These are phyloP conservation scores for Russula lepida DNA, from an alignment of 768 basidiomycete genomes.

Conservation along the genomic window DNA sequence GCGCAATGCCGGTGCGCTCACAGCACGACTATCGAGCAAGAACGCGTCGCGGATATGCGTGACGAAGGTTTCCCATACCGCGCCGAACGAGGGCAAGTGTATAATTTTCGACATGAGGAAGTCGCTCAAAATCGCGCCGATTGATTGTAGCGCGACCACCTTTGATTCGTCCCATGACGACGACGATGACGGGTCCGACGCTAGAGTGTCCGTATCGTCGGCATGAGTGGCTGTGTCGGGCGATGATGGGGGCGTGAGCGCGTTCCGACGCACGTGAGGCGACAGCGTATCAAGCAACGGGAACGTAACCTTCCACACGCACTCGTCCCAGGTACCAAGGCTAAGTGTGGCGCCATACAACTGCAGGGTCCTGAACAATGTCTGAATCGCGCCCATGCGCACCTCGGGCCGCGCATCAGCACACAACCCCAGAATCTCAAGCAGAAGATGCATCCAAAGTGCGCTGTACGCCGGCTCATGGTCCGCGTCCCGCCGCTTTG, in stretches of 20 bases:
- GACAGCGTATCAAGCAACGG: constrained; percentile 72
- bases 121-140: constrained; percentile 75
- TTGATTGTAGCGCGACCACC: constrained; percentile 72
- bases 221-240: constrained; percentile 11
- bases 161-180: constrained; percentile 84
- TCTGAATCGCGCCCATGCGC: constrained; percentile 89
- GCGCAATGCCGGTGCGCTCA: constrained; percentile 78
- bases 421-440: constrained; percentile 76
- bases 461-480: constrained; percentile 67
- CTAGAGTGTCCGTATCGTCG: neutral
- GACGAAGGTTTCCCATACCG: constrained; percentile 71
- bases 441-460: constrained; percentile 89
- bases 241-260: constrained; percentile 9
- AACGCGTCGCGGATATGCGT: constrained; percentile 63
- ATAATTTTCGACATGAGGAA: constrained; percentile 72
- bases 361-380: constrained; percentile 88
- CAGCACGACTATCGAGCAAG: constrained; percentile 48
- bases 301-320: constrained; percentile 86
- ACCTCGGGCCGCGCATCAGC: constrained; percentile 81
- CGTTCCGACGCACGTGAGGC: constrained; percentile 39
- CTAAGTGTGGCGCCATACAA: constrained; percentile 85
- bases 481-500: constrained; percentile 58
- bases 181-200: constrained; percentile 28
- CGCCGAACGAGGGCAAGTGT: constrained; percentile 56
- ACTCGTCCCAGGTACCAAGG: constrained; percentile 78